phyloP scores from a whole-genome alignment of 169 alveolate species.

The Pseudocohnilembus persalinus region DNA sequence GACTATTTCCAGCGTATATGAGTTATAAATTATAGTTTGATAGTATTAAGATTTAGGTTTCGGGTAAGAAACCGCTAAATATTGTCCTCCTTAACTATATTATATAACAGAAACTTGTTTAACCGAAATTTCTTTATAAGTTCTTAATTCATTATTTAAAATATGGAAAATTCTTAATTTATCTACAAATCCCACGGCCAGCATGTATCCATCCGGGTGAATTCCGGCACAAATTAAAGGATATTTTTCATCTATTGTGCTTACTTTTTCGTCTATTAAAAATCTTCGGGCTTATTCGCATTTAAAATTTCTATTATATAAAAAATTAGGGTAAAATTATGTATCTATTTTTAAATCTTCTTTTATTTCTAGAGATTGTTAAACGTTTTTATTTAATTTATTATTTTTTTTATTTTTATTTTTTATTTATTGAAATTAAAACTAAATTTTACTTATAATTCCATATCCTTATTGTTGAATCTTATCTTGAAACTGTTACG shows the following conservation, averaged over 20 bases:
- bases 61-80: conserved; percentile 66
- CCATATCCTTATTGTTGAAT: conserved; percentile 65
- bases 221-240: conserved; percentile 74
- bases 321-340: no score
- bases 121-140: conserved; percentile 63
- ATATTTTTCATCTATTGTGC: conserved; percentile 29
- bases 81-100: conserved; percentile 82
- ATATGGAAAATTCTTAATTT: conserved; percentile 77
- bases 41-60: conserved; percentile 54
- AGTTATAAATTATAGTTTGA: conserved; percentile 51
- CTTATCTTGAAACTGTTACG: conserved; percentile 58
- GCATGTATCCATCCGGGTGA: conserved; percentile 87
- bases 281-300: conserved; percentile 62
- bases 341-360: no score
- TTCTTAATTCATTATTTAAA: conserved; percentile 67
- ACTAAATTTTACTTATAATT: conserved; percentile 51
- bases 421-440: conserved; percentile 5
- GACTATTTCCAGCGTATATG: conserved; percentile 62
- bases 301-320: conserved; percentile 30
- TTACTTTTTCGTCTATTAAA: conserved; percentile 9
- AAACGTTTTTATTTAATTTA: no score
- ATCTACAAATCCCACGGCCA: conserved; percentile 83
- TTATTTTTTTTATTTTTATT: no score
- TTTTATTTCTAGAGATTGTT: no score
- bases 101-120: conserved; percentile 63